Percentiles rank a stretch among this genome's conserved stretches.
These are phyloP conservation scores for Coprinellus aureogranulatus DNA, from an alignment of 768 basidiomycete species.

Conservation along the genomic window DNA sequence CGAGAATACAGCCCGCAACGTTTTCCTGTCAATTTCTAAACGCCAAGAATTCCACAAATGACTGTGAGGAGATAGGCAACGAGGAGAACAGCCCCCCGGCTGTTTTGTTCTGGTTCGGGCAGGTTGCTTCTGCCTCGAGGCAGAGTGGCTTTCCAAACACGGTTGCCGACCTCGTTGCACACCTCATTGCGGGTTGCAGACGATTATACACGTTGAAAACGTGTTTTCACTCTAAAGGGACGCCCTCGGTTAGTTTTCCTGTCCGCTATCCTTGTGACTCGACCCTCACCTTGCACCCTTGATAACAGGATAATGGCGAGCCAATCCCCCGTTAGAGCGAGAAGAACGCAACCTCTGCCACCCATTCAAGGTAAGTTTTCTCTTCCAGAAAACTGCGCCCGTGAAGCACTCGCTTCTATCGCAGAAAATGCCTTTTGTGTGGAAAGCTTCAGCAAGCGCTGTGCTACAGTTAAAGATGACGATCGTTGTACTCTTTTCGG, in stretches of 20 bases:
- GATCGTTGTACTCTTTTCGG: not conserved
- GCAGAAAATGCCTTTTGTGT: constrained; percentile 10
- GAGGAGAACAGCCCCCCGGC: not conserved
- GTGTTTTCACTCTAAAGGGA: constrained; percentile 44
- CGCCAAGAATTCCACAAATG: not conserved
- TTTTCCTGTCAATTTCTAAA: not conserved
- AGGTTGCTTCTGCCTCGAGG: constrained; percentile 18
- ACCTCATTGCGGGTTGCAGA: constrained; percentile 38
- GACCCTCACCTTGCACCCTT: constrained; percentile 27
- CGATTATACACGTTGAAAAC: constrained; percentile 66
- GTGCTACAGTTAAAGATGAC: constrained; percentile 14
- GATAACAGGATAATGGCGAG: constrained; percentile 48
- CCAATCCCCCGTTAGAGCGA: constrained; percentile 57
- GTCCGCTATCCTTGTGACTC: constrained; percentile 16
- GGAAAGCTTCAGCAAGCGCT: constrained; percentile 14
- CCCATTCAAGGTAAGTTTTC: constrained; percentile 45
- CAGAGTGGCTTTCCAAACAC: constrained; percentile 45
- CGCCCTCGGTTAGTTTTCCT: constrained; percentile 16
- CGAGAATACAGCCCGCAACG: too few relatives aligned
- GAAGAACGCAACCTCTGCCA: constrained; percentile 50
- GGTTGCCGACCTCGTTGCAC: constrained; percentile 58
- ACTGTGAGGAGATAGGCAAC: not conserved
- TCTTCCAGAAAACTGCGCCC: constrained; percentile 9
- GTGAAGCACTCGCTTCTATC: not conserved
- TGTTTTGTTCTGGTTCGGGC: constrained; percentile 31